A percentile compares a stretch with the other conserved stretches of the same genome.
phyloP scores from a whole-genome alignment of 148 eudicot species.

The Heliosperma pusillum region DNA sequence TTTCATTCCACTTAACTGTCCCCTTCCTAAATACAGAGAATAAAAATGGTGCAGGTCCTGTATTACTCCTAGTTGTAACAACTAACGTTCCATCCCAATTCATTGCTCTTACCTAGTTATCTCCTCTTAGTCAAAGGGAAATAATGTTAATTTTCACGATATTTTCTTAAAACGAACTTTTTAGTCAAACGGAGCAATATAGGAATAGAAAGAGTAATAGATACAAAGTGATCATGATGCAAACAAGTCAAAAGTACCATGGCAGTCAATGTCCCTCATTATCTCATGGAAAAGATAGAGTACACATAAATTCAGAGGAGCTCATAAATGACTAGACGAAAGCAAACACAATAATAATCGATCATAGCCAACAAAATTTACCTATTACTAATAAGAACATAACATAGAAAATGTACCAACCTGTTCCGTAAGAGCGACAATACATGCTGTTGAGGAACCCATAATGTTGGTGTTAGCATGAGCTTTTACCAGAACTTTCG shows the following conservation, averaged over 20 bases:
- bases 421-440: conserved; percentile 66
- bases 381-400: neutral
- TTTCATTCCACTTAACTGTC: neutral
- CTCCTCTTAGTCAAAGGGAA: too few relatives aligned
- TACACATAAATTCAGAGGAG: neutral
- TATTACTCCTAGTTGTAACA: neutral
- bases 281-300: neutral
- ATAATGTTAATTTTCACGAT: neutral
- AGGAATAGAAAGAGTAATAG: too few relatives aligned
- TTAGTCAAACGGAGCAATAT: neutral
- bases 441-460: conserved; percentile 96
- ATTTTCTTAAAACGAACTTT: neutral
- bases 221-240: neutral
- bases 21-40: neutral
- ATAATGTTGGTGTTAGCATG: conserved; percentile 52
- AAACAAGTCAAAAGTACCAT: neutral
- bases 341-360: neutral
- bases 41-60: neutral
- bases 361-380: neutral
- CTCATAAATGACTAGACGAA: neutral
- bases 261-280: neutral
- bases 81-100: neutral
- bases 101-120: neutral
- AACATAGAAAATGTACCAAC: conserved; percentile 31
- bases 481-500: conserved; percentile 73